A percentile compares a stretch with the other conserved stretches of the same genome.
phyloP scores from a whole-genome alignment of 805 yeast species.

The Millerago galiae region DNA sequence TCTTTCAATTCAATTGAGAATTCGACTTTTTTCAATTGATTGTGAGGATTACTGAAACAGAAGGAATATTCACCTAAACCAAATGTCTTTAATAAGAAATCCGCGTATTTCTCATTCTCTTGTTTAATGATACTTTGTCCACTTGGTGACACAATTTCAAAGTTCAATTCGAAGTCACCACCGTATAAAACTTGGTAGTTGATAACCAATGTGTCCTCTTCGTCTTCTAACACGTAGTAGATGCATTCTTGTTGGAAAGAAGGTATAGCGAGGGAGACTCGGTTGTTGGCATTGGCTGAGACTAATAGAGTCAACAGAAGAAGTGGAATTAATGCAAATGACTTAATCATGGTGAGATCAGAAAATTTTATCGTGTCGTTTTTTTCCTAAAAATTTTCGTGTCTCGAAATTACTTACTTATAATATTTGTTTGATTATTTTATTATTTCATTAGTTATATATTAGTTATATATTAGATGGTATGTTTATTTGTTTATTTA shows the following conservation, averaged over 20 bases:
- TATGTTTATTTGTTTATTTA: too few relatives aligned
- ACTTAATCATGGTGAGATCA: not conserved
- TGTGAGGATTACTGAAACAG: conserved; percentile 60
- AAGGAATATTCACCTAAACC: conserved; percentile 57
- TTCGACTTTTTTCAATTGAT: conserved; percentile 59
- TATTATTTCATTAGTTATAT: too few relatives aligned
- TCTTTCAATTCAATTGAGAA: conserved; percentile 50
- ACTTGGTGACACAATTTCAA: conserved; percentile 49
- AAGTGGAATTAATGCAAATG: not conserved
- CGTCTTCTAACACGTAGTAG: conserved; percentile 29
- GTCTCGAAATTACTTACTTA: too few relatives aligned
- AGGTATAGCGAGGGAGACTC: conserved; percentile 21
- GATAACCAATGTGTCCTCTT: conserved; percentile 34
- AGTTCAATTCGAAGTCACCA: conserved; percentile 63
- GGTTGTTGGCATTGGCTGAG: not conserved
- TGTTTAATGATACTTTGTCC: conserved; percentile 43
- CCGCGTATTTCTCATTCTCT: conserved; percentile 57
- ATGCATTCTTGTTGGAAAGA: conserved; percentile 40
- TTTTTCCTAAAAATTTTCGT: not conserved
- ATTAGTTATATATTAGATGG: too few relatives aligned
- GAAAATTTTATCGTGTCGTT: not conserved
- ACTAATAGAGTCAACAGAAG: too few relatives aligned
- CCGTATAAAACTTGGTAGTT: conserved; percentile 50
- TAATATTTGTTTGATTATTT: too few relatives aligned
- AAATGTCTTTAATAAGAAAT: conserved; percentile 51